phyloP scores from a whole-genome alignment of 2,329 filamentous ascomycete species.

The Penicillium sp. region DNA sequence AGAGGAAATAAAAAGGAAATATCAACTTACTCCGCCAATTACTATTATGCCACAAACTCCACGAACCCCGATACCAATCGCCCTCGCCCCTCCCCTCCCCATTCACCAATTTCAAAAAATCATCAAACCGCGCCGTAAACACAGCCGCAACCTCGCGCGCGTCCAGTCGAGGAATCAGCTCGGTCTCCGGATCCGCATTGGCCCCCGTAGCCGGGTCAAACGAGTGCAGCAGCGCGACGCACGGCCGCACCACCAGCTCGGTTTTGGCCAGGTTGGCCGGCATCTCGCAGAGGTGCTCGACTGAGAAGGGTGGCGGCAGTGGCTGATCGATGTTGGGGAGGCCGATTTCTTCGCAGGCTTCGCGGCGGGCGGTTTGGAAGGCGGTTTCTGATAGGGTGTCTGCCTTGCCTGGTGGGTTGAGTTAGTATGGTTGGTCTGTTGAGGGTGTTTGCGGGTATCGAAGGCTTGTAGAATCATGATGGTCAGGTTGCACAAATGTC shows the following conservation, averaged over 20 bases:
- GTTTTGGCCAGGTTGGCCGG: slow-evolving; percentile 75
- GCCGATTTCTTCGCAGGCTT: slow-evolving; percentile 92
- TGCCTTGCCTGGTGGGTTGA: slow-evolving; percentile 51
- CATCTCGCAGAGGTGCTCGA: slow-evolving; percentile 85
- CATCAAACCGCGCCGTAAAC: slow-evolving; percentile 84
- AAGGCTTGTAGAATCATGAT: neutral
- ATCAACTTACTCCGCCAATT: slow-evolving; percentile 65
- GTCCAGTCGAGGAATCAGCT: slow-evolving; percentile 77
- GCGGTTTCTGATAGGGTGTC: slow-evolving; percentile 57
- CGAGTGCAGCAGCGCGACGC: slow-evolving; percentile 74
- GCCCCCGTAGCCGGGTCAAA: slow-evolving; percentile 50
- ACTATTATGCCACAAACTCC: slow-evolving; percentile 75
- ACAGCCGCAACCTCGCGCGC: slow-evolving; percentile 91
- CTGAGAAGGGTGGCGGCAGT: slow-evolving; percentile 74
- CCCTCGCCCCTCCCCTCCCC: slow-evolving; percentile 42
- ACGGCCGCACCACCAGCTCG: slow-evolving; percentile 72
- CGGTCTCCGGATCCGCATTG: slow-evolving; percentile 63
- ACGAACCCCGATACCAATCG: slow-evolving; percentile 82
- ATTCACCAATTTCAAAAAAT: slow-evolving; percentile 72
- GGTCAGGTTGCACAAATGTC: slow-evolving; percentile 33
- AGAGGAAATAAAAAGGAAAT: neutral
- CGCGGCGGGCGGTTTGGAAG: slow-evolving; percentile 82
- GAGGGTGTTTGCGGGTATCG: neutral
- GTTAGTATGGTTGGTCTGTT: neutral
- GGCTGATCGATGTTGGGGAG: slow-evolving; percentile 70